These are phyloP conservation scores for Simplicillium sp. DNA, from an alignment of 2,329 filamentous ascomycete species.

Conservation along the genomic window DNA sequence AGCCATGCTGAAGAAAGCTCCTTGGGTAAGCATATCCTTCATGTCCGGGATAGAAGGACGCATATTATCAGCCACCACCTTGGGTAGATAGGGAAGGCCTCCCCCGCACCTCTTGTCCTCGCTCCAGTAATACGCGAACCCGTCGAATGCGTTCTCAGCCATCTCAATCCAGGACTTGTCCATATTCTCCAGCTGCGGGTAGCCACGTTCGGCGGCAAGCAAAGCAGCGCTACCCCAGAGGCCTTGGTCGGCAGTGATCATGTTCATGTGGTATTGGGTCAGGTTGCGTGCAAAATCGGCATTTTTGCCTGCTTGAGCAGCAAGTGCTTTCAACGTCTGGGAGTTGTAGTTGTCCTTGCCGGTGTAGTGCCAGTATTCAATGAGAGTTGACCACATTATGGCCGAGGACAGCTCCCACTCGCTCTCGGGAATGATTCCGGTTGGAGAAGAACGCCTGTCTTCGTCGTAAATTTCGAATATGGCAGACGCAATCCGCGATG, in stretches of 20 bases:
- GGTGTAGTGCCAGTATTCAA: constrained; percentile 59
- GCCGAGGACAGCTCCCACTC: constrained; percentile 56
- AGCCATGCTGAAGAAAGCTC: constrained; percentile 60
- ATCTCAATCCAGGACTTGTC: constrained; percentile 65
- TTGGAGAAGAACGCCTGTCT: constrained; percentile 39
- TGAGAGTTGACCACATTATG: constrained; percentile 52
- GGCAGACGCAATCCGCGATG: constrained; percentile 36
- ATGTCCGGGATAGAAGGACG: constrained; percentile 59
- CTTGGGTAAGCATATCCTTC: constrained; percentile 61
- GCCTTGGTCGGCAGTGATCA: constrained; percentile 59
- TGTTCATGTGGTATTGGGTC: constrained; percentile 45
- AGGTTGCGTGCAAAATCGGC: constrained; percentile 35
- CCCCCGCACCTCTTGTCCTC: constrained; percentile 48
- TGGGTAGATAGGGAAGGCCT: constrained; percentile 40
- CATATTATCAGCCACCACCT: constrained; percentile 77
- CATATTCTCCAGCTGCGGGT: constrained; percentile 48
- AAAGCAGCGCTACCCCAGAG: constrained; percentile 71
- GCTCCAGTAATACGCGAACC: constrained; percentile 65
- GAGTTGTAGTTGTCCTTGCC: constrained; percentile 52
- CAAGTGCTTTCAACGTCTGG: constrained; percentile 42
- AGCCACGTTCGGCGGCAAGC: constrained; percentile 61
- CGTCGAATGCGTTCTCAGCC: constrained; percentile 71
- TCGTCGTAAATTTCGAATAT: constrained; percentile 29
- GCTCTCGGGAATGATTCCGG: constrained; percentile 49
- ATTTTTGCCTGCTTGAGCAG: constrained; percentile 44